Evolutionary conservation across 1,139 yeast species (phyloP).

Genomic region (Pichia terricola): DNA sequence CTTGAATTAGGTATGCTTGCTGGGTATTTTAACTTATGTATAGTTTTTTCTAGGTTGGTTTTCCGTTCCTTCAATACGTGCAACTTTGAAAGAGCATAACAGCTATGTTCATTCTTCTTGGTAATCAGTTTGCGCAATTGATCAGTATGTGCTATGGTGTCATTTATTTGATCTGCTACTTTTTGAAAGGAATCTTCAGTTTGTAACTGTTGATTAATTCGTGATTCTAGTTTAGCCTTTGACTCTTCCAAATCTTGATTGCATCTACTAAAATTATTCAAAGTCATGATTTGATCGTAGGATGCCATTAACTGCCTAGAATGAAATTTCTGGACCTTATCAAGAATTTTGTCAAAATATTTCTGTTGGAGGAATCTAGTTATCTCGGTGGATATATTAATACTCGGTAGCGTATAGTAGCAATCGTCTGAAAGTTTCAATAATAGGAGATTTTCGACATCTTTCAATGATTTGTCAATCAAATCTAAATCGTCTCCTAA

Average conservation of each 20-base stretch:
- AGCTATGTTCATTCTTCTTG: too few species aligned
- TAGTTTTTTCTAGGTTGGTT: too few species aligned
- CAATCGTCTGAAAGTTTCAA: slow-evolving; percentile 32
- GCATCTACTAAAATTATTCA: slow-evolving; percentile 35
- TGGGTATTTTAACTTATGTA: too few species aligned
- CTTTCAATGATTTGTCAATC: slow-evolving; percentile 11
- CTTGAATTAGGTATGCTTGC: too few species aligned
- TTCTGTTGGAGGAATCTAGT: slow-evolving; percentile 8
- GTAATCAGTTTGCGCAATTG: too few species aligned
- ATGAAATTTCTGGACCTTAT: slow-evolving; percentile 3
- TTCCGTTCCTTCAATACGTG: too few species aligned
- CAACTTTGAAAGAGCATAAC: too few species aligned
- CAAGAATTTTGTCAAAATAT: slow-evolving; percentile 1
- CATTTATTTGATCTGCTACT: too few species aligned
- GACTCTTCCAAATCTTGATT: slow-evolving; percentile 26
- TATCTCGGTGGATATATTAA: slow-evolving; percentile 8
- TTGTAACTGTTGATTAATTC: background rate
- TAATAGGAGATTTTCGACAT: slow-evolving; percentile 26
- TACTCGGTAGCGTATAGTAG: slow-evolving; percentile 23
- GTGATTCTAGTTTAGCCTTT: background rate
- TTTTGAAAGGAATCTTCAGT: too few species aligned
- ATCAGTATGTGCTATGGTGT: too few species aligned
- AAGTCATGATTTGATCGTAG: slow-evolving; percentile 36
- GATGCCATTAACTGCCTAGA: slow-evolving; percentile 21
- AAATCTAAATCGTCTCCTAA: slow-evolving; percentile 22